Evolutionary conservation across 805 yeast species (phyloP).

Genomic region (baker's yeast (Saccharomyces cerevisiae)): DNA sequence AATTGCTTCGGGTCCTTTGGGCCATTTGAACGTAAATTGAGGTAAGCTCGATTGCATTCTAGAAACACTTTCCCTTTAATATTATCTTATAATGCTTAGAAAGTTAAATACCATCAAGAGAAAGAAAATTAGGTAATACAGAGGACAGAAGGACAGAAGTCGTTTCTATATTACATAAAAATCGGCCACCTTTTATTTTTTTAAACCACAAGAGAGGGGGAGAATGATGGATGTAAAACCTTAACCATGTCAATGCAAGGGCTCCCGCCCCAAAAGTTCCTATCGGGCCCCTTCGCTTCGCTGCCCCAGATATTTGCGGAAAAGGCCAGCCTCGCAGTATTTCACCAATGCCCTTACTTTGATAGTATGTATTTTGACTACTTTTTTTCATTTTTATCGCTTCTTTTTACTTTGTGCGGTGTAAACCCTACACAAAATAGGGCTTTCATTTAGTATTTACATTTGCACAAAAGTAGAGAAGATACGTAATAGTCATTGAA

Average conservation of each 20-base stretch:
- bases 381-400: background rate
- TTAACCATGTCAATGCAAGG: background rate
- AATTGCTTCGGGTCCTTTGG: slow-evolving; percentile 47
- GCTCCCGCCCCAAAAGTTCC: background rate
- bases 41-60: background rate
- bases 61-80: background rate
- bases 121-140: background rate
- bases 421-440: background rate
- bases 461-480: background rate
- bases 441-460: background rate
- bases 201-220: background rate
- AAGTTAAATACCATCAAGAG: background rate
- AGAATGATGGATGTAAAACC: background rate
- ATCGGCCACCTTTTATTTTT: too few relatives aligned
- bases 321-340: background rate
- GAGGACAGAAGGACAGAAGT: background rate
- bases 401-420: background rate
- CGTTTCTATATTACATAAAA: background rate
- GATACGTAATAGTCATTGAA: background rate
- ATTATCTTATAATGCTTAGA: background rate
- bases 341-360: background rate
- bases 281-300: background rate
- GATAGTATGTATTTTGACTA: background rate
- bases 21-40: slow-evolving; percentile 30
- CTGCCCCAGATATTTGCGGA: background rate